These are phyloP conservation scores for Starmerella tilneyi DNA, from an alignment of 805 yeast species.

Conservation along the genomic window DNA sequence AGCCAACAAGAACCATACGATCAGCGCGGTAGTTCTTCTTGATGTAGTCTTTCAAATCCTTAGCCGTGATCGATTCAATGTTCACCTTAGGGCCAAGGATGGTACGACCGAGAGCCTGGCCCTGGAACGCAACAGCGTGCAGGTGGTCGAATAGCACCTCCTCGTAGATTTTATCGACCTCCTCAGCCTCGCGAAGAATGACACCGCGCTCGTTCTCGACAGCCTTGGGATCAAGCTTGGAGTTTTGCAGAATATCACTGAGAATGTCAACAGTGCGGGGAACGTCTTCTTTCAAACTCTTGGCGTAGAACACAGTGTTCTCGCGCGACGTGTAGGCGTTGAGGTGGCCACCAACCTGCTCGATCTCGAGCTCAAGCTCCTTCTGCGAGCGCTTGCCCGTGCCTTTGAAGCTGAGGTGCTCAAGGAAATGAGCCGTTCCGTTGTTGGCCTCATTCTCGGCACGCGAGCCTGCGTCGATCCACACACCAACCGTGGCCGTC, in stretches of 20 bases:
- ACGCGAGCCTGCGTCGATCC: constrained; percentile 97
- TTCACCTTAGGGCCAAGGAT: constrained; percentile 89
- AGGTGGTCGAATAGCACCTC: constrained; percentile 96
- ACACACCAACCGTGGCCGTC: constrained; percentile 96
- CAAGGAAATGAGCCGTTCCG: constrained; percentile 96
- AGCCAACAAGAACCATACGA: constrained; percentile 93
- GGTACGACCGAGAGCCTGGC: constrained; percentile 92
- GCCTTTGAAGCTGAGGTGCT: constrained; percentile 95
- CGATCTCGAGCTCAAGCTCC: constrained; percentile 82
- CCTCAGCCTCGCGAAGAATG: constrained; percentile 91
- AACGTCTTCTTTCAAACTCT: constrained; percentile 68
- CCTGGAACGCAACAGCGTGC: constrained; percentile 82
- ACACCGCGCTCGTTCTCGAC: constrained; percentile 95
- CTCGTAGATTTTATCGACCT: constrained; percentile 95
- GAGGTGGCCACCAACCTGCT: constrained; percentile 90
- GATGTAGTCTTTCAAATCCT: constrained; percentile 71
- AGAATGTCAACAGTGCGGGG: constrained; percentile 78
- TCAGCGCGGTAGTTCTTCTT: constrained; percentile 84
- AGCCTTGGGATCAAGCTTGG: constrained; percentile 70
- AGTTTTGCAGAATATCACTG: constrained; percentile 78
- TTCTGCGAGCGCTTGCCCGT: constrained; percentile 71
- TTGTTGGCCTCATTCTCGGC: constrained; percentile 77
- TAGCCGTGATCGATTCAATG: constrained; percentile 66
- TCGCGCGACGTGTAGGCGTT: constrained; percentile 98
- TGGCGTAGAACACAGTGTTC: constrained; percentile 93